Percentiles rank a stretch among this genome's conserved stretches.
Conservation (phyloP, 768 basidiomycete genomes). For the Leccinellum albellum region DNA sequence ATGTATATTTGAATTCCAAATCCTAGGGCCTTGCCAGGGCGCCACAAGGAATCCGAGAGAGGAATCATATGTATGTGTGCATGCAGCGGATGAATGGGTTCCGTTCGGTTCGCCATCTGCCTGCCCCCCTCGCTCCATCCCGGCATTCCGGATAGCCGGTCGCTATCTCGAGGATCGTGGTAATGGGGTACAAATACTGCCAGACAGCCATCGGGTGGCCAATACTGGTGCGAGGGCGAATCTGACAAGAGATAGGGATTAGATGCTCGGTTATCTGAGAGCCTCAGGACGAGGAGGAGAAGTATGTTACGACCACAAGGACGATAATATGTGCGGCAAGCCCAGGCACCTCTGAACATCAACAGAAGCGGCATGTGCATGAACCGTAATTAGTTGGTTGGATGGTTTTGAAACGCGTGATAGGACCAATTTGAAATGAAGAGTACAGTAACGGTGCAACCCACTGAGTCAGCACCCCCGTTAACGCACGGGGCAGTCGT, state of each 20-base stretch:
- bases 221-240: neutral
- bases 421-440: neutral
- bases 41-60: neutral
- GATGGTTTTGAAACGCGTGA: neutral
- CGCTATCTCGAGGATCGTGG: slow-evolving; percentile 1
- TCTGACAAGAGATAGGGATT: neutral
- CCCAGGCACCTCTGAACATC: neutral
- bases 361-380: too few relatives aligned
- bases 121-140: neutral
- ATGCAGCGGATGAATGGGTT: neutral
- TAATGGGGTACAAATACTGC: neutral
- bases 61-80: neutral
- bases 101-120: neutral
- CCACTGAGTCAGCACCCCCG: neutral
- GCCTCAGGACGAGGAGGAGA: neutral
- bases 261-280: neutral
- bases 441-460: neutral
- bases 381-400: neutral
- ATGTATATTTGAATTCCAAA: neutral
- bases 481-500: neutral
- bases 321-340: neutral
- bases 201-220: neutral
- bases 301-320: neutral
- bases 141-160: neutral
- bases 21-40: neutral